Base-by-base conservation (phyloP, 257 asterid species). In the Solanum phureja region DNA sequence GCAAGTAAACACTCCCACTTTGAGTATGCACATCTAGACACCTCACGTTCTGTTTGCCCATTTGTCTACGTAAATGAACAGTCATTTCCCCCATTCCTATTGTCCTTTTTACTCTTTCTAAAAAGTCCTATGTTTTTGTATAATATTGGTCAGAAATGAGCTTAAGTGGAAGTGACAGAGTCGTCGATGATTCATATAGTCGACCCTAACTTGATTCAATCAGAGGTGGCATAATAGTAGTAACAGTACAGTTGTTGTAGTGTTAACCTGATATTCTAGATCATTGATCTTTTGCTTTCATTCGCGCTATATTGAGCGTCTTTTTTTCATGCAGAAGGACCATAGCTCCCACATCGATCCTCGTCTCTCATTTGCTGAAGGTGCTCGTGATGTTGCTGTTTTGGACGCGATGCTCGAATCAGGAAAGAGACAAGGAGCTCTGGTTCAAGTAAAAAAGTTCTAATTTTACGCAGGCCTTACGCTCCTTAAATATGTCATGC, bases 321-420 rank as follows among this genome's bases (percentile, higher is more conserved):
- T 87, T 35, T 64, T 64, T 33, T 13, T 33, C 35, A 3, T 77
- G 91, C 95, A 95, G 98, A 90, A 94, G 89, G 94, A 94, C 66
- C 86, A 90, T 11, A 77, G 89, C 86, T 87, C 89, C 56, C 89
- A 91, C 87, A 93, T 87, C 11, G 98, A 94, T 93, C 95, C 91
- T 60, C 95, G 98, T 18, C 90, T 95, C 88, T 94, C 97, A 5
- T 95, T 87, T 83, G 52, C 91, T 27, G 99, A 95, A 93, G 98
- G 99, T 33, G 96, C 95, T 2, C 92, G 98, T 34, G 99, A 97
- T 89, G 91, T 97, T 86, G 98, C 98, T 46, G 94, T 97, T 71
- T 87, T 95, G 88, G 98, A 92, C 13, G 99, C 99, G 66, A 97
- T 97, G 97, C 98, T 97, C 23, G 98, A 95, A 90, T 97, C 98